These are phyloP conservation scores for Entomortierella parvispora DNA, from an alignment of 192 early-diverging fungal genomes.

Conservation along the genomic window DNA sequence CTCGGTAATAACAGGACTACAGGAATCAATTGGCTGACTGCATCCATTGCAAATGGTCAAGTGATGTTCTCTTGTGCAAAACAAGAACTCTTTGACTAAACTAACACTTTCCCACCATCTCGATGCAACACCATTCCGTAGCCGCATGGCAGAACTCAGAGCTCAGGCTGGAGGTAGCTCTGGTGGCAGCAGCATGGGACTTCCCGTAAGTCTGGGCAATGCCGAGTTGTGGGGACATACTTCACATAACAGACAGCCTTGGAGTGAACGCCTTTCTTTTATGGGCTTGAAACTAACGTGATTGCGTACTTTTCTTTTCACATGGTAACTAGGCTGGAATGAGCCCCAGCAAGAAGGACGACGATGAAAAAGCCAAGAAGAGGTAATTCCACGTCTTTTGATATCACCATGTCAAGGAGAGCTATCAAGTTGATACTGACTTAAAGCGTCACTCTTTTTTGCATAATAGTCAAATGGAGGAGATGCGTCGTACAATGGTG, in stretches of 20 bases:
- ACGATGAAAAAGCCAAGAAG: conserved; percentile 79
- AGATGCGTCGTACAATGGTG: conserved; percentile 84
- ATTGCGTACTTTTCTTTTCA: neutral
- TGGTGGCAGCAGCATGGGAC: conserved; percentile 32
- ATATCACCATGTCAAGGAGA: no score
- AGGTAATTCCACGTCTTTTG: conserved; percentile 57
- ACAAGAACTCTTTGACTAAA: neutral
- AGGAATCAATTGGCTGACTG: no score
- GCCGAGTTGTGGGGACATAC: no score
- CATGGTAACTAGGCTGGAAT: conserved; percentile 46
- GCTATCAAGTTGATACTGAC: no score
- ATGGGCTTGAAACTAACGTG: conserved; percentile 38
- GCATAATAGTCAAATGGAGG: conserved; percentile 79
- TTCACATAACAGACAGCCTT: no score
- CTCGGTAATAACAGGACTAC: conserved; percentile 54
- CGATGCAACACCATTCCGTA: no score
- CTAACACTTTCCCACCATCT: neutral
- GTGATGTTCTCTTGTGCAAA: no score
- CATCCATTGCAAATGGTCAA: no score
- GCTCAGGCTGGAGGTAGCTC: conserved; percentile 36
- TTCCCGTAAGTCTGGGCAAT: conserved; percentile 22
- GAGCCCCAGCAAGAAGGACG: conserved; percentile 51
- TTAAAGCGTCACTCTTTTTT: neutral
- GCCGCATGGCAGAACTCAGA: conserved; percentile 56
- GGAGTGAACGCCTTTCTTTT: neutral